Evolutionary conservation across 2,329 filamentous ascomycete genomes (phyloP), one percentile per base, ranked within the genome.

Genomic region (Fusarium pseudoanthophilum): DNA sequence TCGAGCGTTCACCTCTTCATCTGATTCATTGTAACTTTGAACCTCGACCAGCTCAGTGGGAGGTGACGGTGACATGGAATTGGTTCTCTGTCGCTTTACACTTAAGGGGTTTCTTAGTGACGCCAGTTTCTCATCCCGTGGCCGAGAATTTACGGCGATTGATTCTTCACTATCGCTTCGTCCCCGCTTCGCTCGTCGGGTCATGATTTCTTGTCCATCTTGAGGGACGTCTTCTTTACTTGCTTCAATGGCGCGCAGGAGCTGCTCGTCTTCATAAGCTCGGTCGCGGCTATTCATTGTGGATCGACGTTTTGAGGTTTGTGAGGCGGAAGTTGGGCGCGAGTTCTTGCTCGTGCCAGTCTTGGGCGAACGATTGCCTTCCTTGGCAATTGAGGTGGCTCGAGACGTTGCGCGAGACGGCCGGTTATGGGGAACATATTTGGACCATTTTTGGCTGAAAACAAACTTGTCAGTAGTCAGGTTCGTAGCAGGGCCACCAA

Each of bases 281-380:
- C 95, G 95, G 81, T 95, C 93, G 71, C 95, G 91, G 81, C 96
- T 99, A 80, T 98, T 97, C 94, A 98, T 98, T 11, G 96, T 99
- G 26, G 95, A 97, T 34, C 96, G 90, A 67, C 96, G 90, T 81
- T 98, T 98, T 42, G 92, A 75, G 18, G 60, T 88, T 60, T 90
- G 87, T 48, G 83, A 84, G 16, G 83, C 80, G 3, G 86, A 83
- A 15, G 85, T 86, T 60, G 85, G 85, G 53, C 86, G 89, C 73
- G 84, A 89, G 79, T 81, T 89, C 83, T 89, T 90, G 76, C 84
- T 85, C 77, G 85, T 86, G 75, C 84, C 87, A 79, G 82, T 93
- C 90, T 80, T 93, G 92, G 64, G 87, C 86, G 59, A 91, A 82
- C 8, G 92, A 93, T 64, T 75, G 13, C 74, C 74, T 51, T 77